These are phyloP conservation scores for Paraleonurus japonicus DNA, from an alignment of 257 asterid genomes.

Conservation along the genomic window DNA sequence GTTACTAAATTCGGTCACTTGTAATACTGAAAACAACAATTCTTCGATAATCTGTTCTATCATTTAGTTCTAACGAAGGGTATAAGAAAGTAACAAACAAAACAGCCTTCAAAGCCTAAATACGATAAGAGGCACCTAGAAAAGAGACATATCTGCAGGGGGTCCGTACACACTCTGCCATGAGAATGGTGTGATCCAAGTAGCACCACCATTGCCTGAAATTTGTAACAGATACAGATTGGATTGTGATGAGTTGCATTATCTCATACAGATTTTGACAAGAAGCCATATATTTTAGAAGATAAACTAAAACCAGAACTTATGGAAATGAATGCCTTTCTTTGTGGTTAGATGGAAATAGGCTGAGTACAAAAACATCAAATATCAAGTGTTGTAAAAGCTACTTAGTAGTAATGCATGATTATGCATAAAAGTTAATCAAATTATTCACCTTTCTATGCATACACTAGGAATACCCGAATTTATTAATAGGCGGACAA, in stretches of 20 bases:
- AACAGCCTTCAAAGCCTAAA: neutral
- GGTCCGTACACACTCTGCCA: constrained; percentile 97
- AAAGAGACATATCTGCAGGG: constrained; percentile 73
- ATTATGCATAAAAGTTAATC: neutral
- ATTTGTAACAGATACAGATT: neutral
- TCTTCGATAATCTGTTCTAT: neutral
- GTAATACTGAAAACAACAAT: neutral
- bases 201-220: constrained; percentile 55
- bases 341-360: neutral
- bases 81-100: neutral
- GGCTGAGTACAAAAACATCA: neutral
- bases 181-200: constrained; percentile 75
- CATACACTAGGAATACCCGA: neutral
- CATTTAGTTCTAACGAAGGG: neutral
- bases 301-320: neutral
- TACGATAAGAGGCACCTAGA: constrained; percentile 35
- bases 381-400: neutral
- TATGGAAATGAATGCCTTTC: neutral
- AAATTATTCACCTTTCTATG: neutral
- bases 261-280: neutral
- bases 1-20: neutral
- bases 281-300: constrained; percentile 3
- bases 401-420: neutral
- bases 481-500: neutral
- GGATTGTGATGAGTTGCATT: neutral